These are phyloP conservation scores for Inosperma sp. DNA, from an alignment of 768 basidiomycete genomes.

Conservation along the genomic window DNA sequence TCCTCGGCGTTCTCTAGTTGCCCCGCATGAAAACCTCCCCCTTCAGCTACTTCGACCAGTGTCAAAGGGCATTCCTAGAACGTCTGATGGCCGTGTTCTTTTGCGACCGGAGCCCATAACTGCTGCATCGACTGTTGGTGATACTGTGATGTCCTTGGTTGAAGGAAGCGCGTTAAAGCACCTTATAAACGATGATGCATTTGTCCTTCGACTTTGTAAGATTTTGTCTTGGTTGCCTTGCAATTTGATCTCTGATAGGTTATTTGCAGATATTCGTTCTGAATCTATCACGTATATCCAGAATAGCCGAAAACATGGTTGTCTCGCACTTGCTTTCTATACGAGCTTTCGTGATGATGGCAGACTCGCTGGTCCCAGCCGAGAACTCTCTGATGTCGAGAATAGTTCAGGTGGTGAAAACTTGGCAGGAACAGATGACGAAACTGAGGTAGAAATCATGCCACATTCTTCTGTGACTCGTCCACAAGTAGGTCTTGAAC, in stretches of 20 bases:
- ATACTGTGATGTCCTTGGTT: too few species aligned
- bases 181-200: too few species aligned
- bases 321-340: not conserved
- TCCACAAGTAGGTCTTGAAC: not conserved
- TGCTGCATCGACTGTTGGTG: too few species aligned
- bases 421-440: not conserved
- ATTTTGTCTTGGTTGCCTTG: too few species aligned
- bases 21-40: not conserved
- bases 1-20: not conserved
- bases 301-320: not conserved
- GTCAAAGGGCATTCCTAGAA: not conserved
- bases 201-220: too few species aligned
- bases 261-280: too few species aligned
- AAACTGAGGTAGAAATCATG: not conserved
- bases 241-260: too few species aligned
- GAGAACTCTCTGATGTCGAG: not conserved
- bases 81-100: not conserved
- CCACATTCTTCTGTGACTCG: not conserved
- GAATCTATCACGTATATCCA: too few species aligned
- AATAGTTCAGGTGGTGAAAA: not conserved
- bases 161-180: too few species aligned
- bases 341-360: not conserved
- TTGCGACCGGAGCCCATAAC: too few species aligned
- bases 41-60: not conserved
- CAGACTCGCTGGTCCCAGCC: not conserved